Base-by-base conservation (phyloP, 768 basidiomycete genomes). In the Boletus vermiculosoides region DNA sequence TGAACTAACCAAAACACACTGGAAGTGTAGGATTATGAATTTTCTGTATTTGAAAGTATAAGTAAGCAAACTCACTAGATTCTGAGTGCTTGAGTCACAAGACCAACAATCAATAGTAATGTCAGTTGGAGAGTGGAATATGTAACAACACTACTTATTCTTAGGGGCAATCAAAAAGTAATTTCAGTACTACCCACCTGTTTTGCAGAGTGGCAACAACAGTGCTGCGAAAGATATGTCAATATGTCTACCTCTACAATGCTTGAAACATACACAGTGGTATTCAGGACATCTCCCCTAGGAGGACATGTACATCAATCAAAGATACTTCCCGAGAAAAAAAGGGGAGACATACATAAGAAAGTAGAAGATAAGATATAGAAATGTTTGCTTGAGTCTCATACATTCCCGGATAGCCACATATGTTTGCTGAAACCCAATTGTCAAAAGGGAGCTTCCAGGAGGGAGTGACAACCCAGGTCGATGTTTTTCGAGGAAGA, bases 271-370 rank as follows among this genome's bases (percentile, higher is more conserved):
- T 71, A 88, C 87, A 88, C 84, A 39, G 86, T 84, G 0, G 88
- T 89, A 64, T 89, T 89, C 40, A 89, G 69, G 2, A 88, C 85
- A 66, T 89, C 87, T 30, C 87, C 87, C 86, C 86, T 88, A 54
- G 18, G 42, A 30, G 28, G 50, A 22, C 4, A n/a, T n/a, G 20
- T 3, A 20, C 25, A 25, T 36, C 20, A 39, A 41, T 13, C 22
- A 22, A 22, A n/a, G 23, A 16, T 36, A 0, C 18, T 5, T 18
- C 1, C 9, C 3, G 3, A 41, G 10, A 44, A n/a, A 41, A 6
- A 23, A 20, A 28, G 4, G 18, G 7, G 20, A 42, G 3, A 74
- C 84, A 53, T 62, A 85, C 86, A 90, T 88, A 28, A 90, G 75
- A 69, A 90, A 89, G 70, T 88, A 90, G 62, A 88, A 88, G 7